Base-by-base conservation (phyloP, 1,284 basidiomycete species). In the Pisolithus thermaeus region DNA sequence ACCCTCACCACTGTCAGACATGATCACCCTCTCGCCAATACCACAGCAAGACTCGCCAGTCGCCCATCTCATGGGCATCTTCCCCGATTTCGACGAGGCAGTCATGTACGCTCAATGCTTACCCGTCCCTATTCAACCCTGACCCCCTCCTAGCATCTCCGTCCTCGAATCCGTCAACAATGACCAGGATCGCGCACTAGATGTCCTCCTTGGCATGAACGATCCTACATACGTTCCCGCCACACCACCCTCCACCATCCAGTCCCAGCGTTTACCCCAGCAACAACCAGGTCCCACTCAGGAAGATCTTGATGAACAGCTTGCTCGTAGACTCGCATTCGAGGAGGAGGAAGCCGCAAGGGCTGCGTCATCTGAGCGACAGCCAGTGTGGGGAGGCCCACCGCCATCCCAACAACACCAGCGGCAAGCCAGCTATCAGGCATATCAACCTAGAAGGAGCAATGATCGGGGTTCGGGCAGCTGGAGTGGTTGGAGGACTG, bases 181-280 rank as follows among this genome's bases (percentile, higher is more conserved):
- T 22, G 71, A 87, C 58, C 80, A 87, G 57, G 87, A 86, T 59
- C 76, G 74, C 27, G 88, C 88, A 4, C 75, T 90, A 49, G 87
- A 90, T 59, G 70, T 76, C 1, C 70, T 91, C 16, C 75, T 91
- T 7, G 83, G 83, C 8, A 91, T 91, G 88, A 88, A 76, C 64
- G 89, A 91, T 69, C 89, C 88, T 1, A 75, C 82, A 6, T 89
- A 85, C 61, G 74, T 75, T 23, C 67, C 76, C 0, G 53, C 63
- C 30, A 54, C 59, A 30, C 25, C 41, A 27, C 4, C 53, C 56
- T 3, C 60, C 63, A 0, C 54, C 53, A 1, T 45, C 49, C 14
- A 49, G 36, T 25, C 7, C 40, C n/a, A 40, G 11, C 44, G 11
- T 7, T 32, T 9, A 6, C 35, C 50, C 6, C 57, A 40, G 45